Evolutionary conservation across 768 basidiomycete species (phyloP).

Genomic region (Tylopilus balloui): DNA sequence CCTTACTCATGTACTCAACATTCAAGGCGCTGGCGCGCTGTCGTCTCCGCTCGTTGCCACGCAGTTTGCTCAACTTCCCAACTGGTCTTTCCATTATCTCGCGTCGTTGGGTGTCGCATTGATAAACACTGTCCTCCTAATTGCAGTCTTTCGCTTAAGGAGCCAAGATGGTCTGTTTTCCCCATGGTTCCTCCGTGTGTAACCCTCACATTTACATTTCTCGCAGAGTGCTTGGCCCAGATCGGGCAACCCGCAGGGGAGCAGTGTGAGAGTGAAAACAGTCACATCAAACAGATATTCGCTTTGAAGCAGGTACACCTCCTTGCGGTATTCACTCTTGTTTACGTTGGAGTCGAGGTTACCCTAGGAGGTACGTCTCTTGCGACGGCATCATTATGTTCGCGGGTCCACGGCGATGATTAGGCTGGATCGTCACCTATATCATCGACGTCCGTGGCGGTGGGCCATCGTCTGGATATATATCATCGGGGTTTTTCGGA

Average conservation of each 20-base stretch:
- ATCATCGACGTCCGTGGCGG: constrained; percentile 41
- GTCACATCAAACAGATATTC: constrained; percentile 49
- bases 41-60: constrained; percentile 74
- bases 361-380: constrained; percentile 35
- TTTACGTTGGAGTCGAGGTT: constrained; percentile 70
- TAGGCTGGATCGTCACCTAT: constrained; percentile 72
- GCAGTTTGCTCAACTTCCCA: constrained; percentile 60
- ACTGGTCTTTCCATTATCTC: constrained; percentile 80
- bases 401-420: not conserved
- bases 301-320: constrained; percentile 51
- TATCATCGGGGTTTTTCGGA: constrained; percentile 55
- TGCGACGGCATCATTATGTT: not conserved
- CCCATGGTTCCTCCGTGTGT: not conserved
- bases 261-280: constrained; percentile 31
- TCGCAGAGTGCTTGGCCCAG: constrained; percentile 47
- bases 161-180: constrained; percentile 56
- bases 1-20: constrained; percentile 3
- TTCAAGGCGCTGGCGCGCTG: constrained; percentile 59
- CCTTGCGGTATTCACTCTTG: constrained; percentile 57
- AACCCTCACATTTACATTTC: not conserved
- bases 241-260: constrained; percentile 48
- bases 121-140: constrained; percentile 48
- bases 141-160: constrained; percentile 61
- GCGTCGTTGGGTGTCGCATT: constrained; percentile 63
- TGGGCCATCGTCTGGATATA: constrained; percentile 43